phyloP scores from a whole-genome alignment of 1,284 basidiomycete species.

The Volvariella volvacea region DNA sequence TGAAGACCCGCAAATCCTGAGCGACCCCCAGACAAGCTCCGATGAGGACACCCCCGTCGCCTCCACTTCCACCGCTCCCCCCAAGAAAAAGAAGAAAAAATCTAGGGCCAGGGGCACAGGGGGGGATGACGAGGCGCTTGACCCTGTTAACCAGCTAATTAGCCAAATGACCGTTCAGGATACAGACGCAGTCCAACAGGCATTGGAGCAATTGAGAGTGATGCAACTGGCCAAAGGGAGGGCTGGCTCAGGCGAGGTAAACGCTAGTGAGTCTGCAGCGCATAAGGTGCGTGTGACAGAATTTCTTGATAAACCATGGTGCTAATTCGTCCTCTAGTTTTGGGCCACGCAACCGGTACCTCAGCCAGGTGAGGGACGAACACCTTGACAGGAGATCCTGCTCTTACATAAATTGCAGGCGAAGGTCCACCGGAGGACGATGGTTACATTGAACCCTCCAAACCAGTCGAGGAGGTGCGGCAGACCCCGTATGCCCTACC shows the following conservation, averaged over 20 bases:
- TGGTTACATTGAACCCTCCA: slow-evolving; percentile 86
- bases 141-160: not conserved
- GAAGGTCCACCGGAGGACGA: slow-evolving; percentile 66
- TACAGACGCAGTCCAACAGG: slow-evolving; percentile 49
- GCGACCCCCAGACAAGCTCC: slow-evolving; percentile 6
- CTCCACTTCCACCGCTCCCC: slow-evolving; percentile 8
- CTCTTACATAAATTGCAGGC: slow-evolving; percentile 31
- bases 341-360: slow-evolving; percentile 96
- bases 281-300: no score
- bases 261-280: slow-evolving; percentile 21
- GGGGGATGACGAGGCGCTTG: slow-evolving; percentile 43
- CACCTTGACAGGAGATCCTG: slow-evolving; percentile 1
- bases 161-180: not conserved
- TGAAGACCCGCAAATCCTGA: no score
- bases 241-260: slow-evolving; percentile 57
- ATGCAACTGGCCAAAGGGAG: slow-evolving; percentile 72
- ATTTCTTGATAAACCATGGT: no score
- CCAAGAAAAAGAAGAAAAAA: slow-evolving; percentile 73
- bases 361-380: slow-evolving; percentile 53
- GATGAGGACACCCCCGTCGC: slow-evolving; percentile 10
- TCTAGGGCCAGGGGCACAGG: slow-evolving; percentile 51
- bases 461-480: slow-evolving; percentile 72
- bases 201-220: slow-evolving; percentile 63
- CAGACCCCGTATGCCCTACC: slow-evolving; percentile 87
- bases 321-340: slow-evolving; percentile 50